Evolutionary conservation across 1,139 yeast genomes (phyloP), one percentile per base, ranked within the genome.

Genomic region (Hyphopichia pseudoburtonii): DNA sequence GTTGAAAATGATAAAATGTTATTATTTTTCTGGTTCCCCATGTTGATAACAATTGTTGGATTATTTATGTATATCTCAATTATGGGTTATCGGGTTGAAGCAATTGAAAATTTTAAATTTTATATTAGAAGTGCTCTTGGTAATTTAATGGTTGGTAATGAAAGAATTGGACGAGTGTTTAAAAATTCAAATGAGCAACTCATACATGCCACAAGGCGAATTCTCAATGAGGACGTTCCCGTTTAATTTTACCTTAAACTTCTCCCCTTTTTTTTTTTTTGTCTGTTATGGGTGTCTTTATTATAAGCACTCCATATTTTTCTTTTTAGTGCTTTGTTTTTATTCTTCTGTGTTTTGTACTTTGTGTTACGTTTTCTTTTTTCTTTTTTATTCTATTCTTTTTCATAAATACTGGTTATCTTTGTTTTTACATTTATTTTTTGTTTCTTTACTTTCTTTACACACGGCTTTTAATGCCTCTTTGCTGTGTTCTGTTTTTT

Each of bases 11-110:
- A 89, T 59, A 85, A 81, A 52, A 85, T 88, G 88, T 69, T 89
- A 50, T 66, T 88, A 41, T 86, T 88, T 55, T 89, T 89, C 73
- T 89, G 97, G 97, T 62, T 85, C 43, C 94, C 94, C 3, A 68
- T 81, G 25, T 67, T 85, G 58, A 52, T 84, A 21, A 44, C 73
- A 32, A 69, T 80, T 14, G 47, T 79, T 2, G 72, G 83, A 1
- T 61, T 78, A 34, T 72, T 80, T 53, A 61, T 80, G 31, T 60
- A 66, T 52, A 61, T 81, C 21, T 63, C 73, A 41, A 69, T 72
- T 25, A 69, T 80, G 53, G 86, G 86, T 3, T 71, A 64, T 52
- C 57, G 58, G 43, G 59, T 71, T 39, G 67, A 66, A 42, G 43
- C 57, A 36, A 62, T 70, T 35, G 76, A 72, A 38, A 48, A 49